phyloP scores from a whole-genome alignment of 202 grass and related monocot genomes.

The Alloteropsis angusta region DNA sequence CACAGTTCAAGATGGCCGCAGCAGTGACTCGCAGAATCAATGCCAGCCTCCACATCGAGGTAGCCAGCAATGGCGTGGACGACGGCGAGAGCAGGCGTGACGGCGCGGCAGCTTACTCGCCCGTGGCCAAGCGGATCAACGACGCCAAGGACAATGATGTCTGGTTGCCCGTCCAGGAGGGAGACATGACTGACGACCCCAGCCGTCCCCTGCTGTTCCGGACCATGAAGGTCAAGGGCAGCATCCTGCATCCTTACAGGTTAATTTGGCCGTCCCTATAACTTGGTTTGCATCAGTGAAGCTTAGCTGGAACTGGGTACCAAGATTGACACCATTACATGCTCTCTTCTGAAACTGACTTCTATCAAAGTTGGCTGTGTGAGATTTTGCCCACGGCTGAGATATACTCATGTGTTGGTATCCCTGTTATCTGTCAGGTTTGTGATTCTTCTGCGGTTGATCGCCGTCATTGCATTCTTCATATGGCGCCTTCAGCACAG shows the following conservation, averaged over 20 bases:
- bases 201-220: slow-evolving; percentile 24
- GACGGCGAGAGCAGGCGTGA: neutral
- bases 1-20: neutral
- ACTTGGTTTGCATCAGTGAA: neutral
- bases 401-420: neutral
- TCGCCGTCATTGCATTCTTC: slow-evolving; percentile 53
- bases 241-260: slow-evolving; percentile 42
- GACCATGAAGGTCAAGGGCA: slow-evolving; percentile 37
- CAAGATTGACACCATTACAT: neutral
- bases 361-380: neutral
- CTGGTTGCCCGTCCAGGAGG: slow-evolving; percentile 28
- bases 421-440: slow-evolving; percentile 28
- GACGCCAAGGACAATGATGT: slow-evolving; percentile 16
- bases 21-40: slow-evolving; percentile 23
- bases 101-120: neutral
- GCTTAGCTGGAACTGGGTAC: neutral
- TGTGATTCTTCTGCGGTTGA: slow-evolving; percentile 42
- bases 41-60: slow-evolving; percentile 7
- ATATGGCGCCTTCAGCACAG: slow-evolving; percentile 49
- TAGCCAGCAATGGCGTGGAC: neutral
- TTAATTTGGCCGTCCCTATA: neutral
- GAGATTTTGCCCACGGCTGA: neutral
- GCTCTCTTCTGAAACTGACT: neutral
- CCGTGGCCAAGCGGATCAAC: neutral
- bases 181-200: neutral